Percentiles rank a stretch among this genome's conserved stretches.
phyloP scores from a whole-genome alignment of 2,329 filamentous ascomycete species.

The Aspergillus jensenii region DNA sequence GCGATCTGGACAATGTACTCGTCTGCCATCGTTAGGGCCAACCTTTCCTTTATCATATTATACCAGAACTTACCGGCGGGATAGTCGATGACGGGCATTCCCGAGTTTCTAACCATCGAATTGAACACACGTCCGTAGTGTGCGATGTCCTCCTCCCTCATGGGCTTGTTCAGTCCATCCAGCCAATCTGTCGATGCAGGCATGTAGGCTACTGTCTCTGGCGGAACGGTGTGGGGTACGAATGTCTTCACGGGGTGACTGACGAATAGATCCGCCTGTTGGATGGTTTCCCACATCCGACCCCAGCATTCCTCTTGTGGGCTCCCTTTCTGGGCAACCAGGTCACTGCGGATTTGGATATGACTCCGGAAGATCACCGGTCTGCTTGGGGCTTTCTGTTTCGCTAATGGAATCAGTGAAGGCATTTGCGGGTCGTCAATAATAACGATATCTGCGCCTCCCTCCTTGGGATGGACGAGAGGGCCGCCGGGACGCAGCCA shows the following conservation, averaged over 20 bases:
- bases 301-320: slow-evolving; percentile 74
- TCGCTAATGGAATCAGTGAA: slow-evolving; percentile 72
- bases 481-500: slow-evolving; percentile 71
- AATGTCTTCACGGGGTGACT: slow-evolving; percentile 77
- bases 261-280: slow-evolving; percentile 74
- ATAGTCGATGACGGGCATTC: slow-evolving; percentile 40
- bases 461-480: slow-evolving; percentile 62
- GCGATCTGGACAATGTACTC: slow-evolving; percentile 79
- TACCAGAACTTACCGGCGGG: slow-evolving; percentile 31
- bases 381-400: slow-evolving; percentile 66
- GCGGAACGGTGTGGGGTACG: slow-evolving; percentile 67
- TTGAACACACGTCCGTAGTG: slow-evolving; percentile 76
- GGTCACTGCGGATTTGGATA: slow-evolving; percentile 77
- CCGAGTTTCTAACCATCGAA: slow-evolving; percentile 61
- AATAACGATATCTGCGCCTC: slow-evolving; percentile 74
- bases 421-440: slow-evolving; percentile 87
- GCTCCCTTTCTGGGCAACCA: slow-evolving; percentile 61
- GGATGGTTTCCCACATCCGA: slow-evolving; percentile 71
- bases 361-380: slow-evolving; percentile 80
- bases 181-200: slow-evolving; percentile 83
- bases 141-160: slow-evolving; percentile 67
- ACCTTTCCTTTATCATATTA: background rate
- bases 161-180: slow-evolving; percentile 75
- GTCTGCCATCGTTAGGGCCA: slow-evolving; percentile 39
- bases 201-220: slow-evolving; percentile 69